Percentiles rank a stretch among this genome's conserved stretches.
Evolutionary conservation across 768 basidiomycete species (phyloP).

Genomic region (Tulasnella sp.): DNA sequence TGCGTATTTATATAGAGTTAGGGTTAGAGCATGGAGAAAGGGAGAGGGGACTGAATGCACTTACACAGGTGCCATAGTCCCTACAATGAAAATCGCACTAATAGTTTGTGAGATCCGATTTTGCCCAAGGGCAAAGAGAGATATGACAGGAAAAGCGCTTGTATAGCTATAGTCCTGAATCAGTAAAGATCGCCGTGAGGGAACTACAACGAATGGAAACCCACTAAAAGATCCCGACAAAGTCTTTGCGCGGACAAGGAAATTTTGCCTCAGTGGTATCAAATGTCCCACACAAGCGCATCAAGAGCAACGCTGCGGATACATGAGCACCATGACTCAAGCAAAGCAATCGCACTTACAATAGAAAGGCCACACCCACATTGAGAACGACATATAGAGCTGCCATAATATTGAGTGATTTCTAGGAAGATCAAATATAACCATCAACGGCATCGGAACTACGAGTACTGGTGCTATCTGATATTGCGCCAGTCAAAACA

Average conservation of each 20-base stretch:
- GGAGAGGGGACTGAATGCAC: background rate
- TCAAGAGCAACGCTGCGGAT: background rate
- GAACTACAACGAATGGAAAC: background rate
- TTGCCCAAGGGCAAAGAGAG: slow-evolving; percentile 28
- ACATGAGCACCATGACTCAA: background rate
- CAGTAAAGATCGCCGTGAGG: background rate
- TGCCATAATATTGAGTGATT: slow-evolving; percentile 23
- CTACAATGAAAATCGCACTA: slow-evolving; percentile 23
- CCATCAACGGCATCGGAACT: slow-evolving; percentile 24
- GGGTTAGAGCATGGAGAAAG: background rate
- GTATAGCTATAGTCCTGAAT: slow-evolving; percentile 19
- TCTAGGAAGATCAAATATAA: slow-evolving; percentile 26
- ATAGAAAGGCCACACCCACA: slow-evolving; percentile 21
- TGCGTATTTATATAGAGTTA: background rate
- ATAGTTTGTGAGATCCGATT: slow-evolving; percentile 22
- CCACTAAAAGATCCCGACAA: slow-evolving; percentile 21
- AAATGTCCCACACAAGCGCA: slow-evolving; percentile 22
- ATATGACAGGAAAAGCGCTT: slow-evolving; percentile 25
- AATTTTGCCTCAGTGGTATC: background rate
- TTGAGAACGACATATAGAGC: slow-evolving; percentile 20
- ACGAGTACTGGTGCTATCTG: slow-evolving; percentile 16
- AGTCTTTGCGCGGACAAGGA: slow-evolving; percentile 26
- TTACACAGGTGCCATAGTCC: slow-evolving; percentile 21
- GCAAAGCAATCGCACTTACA: background rate
- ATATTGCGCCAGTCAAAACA: background rate